A percentile compares a stretch with the other conserved stretches of the same genome.
Evolutionary conservation across 1,284 basidiomycete genomes (phyloP).

Genomic region (Lentinula novae-zelandiae): DNA sequence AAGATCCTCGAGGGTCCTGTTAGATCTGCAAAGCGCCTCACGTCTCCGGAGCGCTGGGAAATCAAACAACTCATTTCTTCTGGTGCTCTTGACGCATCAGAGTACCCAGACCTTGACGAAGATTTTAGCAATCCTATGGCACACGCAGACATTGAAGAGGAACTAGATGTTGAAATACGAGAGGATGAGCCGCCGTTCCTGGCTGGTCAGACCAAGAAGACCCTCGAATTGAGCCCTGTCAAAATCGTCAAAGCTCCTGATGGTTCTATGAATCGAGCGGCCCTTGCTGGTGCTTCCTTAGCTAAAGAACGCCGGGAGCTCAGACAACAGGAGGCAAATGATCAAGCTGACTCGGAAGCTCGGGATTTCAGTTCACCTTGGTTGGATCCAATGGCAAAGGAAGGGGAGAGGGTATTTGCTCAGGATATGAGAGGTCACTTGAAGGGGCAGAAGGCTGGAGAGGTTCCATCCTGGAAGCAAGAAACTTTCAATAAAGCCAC

Average conservation of each 20-base stretch:
- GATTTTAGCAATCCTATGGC: slow-evolving; percentile 77
- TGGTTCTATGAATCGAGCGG: slow-evolving; percentile 93
- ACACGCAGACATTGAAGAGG: slow-evolving; percentile 90
- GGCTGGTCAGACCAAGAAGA: slow-evolving; percentile 92
- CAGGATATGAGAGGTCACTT: slow-evolving; percentile 88
- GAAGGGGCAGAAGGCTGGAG: slow-evolving; percentile 78
- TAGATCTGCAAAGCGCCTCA: slow-evolving; percentile 85
- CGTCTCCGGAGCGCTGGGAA: slow-evolving; percentile 98
- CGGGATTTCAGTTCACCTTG: slow-evolving; percentile 93
- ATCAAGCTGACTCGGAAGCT: slow-evolving; percentile 90
- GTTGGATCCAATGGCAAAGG: slow-evolving; percentile 97
- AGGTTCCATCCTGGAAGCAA: slow-evolving; percentile 90
- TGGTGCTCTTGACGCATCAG: slow-evolving; percentile 87
- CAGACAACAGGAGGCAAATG: slow-evolving; percentile 92
- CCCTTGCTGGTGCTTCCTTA: slow-evolving; percentile 87
- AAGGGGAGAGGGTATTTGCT: slow-evolving; percentile 85
- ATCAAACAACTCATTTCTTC: slow-evolving; percentile 98
- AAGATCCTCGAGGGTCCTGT: slow-evolving; percentile 46
- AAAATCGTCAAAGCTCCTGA: slow-evolving; percentile 96
- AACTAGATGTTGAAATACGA: slow-evolving; percentile 94
- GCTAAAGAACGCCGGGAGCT: slow-evolving; percentile 96
- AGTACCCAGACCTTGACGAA: slow-evolving; percentile 96
- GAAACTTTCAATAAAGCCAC: slow-evolving; percentile 96
- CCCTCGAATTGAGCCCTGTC: slow-evolving; percentile 93
- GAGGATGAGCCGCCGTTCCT: slow-evolving; percentile 98